These are phyloP conservation scores for Ophidiomyces ophidiicola DNA, from an alignment of 2,329 filamentous ascomycete species.

Conservation along the genomic window DNA sequence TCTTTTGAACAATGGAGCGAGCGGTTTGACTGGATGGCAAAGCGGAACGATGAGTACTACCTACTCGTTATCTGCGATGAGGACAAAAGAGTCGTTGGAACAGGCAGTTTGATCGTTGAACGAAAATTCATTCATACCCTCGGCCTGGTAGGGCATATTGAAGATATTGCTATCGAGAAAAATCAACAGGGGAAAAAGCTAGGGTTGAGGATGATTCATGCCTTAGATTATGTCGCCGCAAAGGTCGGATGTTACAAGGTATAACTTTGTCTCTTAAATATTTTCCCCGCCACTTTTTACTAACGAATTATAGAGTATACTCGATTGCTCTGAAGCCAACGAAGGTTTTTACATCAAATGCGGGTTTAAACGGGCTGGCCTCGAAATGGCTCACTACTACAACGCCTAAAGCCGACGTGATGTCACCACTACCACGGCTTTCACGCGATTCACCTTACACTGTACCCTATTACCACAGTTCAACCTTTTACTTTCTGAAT, in stretches of 20 bases:
- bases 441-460: too few relatives aligned
- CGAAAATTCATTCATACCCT: slow-evolving; percentile 52
- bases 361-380: slow-evolving; percentile 77
- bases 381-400: slow-evolving; percentile 97
- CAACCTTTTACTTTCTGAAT: too few relatives aligned
- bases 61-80: slow-evolving; percentile 73
- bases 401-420: slow-evolving; percentile 7
- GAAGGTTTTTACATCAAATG: slow-evolving; percentile 98
- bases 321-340: slow-evolving; percentile 92
- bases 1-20: slow-evolving; percentile 59
- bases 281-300: slow-evolving; percentile 11
- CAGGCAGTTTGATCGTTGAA: slow-evolving; percentile 81
- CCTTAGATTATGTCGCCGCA: slow-evolving; percentile 75
- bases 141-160: slow-evolving; percentile 72
- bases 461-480: too few relatives aligned
- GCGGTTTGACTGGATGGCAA: slow-evolving; percentile 70
- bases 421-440: too few relatives aligned
- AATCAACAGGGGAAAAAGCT: slow-evolving; percentile 97
- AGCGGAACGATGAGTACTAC: slow-evolving; percentile 67
- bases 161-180: slow-evolving; percentile 90
- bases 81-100: slow-evolving; percentile 64
- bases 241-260: slow-evolving; percentile 88
- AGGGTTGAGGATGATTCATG: slow-evolving; percentile 83
- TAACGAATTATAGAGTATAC: slow-evolving; percentile 54
- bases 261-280: slow-evolving; percentile 16